These are phyloP conservation scores for Gynostemma pentaphyllum DNA, from an alignment of 306 rosid species.

Conservation along the genomic window DNA sequence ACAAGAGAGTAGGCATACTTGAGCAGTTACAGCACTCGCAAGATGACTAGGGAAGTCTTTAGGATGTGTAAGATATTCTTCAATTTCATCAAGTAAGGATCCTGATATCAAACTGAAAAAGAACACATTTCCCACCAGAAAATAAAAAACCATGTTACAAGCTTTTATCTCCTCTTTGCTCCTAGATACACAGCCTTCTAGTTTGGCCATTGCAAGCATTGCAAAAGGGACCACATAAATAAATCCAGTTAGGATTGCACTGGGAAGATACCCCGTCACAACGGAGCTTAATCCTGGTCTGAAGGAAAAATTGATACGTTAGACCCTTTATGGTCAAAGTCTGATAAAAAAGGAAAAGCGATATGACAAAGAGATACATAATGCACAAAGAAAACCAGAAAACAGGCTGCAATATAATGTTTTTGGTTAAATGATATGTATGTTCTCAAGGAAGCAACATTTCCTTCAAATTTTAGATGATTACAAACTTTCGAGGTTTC, in stretches of 20 bases:
- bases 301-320: slow-evolving; percentile 11
- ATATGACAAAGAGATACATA: slow-evolving; percentile 13
- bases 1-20: slow-evolving; percentile 39
- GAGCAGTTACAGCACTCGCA: slow-evolving; percentile 70
- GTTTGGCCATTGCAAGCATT: slow-evolving; percentile 78
- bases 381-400: neutral
- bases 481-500: neutral
- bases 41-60: slow-evolving; percentile 54
- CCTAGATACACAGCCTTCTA: slow-evolving; percentile 64
- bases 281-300: slow-evolving; percentile 92
- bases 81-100: slow-evolving; percentile 72
- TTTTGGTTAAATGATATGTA: neutral
- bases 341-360: neutral
- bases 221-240: slow-evolving; percentile 73
- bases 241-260: slow-evolving; percentile 67
- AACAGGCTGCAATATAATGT: neutral
- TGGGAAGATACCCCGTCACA: slow-evolving; percentile 81
- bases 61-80: slow-evolving; percentile 53
- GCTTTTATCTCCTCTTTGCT: slow-evolving; percentile 90
- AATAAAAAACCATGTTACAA: slow-evolving; percentile 90
- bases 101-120: slow-evolving; percentile 80
- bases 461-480: neutral
- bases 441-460: neutral
- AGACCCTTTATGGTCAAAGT: neutral
- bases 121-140: slow-evolving; percentile 86